A percentile compares a stretch with the other conserved stretches of the same genome.
Conservation (phyloP, 2,329 filamentous ascomycete genomes). For the Epichloe coenophiala region DNA sequence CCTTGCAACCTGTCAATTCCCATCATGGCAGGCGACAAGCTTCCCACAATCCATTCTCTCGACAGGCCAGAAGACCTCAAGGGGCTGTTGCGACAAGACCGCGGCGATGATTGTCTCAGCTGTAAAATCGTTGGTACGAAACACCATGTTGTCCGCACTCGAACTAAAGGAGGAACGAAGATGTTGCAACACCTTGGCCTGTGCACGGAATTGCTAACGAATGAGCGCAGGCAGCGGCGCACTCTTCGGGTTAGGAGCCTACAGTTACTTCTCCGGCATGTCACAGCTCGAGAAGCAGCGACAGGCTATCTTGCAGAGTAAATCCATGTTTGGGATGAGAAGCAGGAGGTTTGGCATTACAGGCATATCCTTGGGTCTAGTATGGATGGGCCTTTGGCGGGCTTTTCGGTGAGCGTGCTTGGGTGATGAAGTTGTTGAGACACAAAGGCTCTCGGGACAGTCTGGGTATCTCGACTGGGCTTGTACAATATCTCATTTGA, state of each 20-base stretch:
- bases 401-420: conserved; percentile 37
- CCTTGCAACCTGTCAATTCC: neutral
- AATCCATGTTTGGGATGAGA: conserved; percentile 58
- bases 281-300: conserved; percentile 55
- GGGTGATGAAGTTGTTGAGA: neutral
- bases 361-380: conserved; percentile 51
- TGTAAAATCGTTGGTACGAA: conserved; percentile 58
- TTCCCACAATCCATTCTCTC: conserved; percentile 37
- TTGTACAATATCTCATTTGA: neutral
- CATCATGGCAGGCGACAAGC: conserved; percentile 24
- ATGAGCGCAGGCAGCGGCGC: conserved; percentile 51
- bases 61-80: conserved; percentile 50
- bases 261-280: conserved; percentile 66
- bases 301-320: conserved; percentile 52
- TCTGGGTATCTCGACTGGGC: neutral
- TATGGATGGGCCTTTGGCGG: conserved; percentile 58
- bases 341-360: conserved; percentile 55
- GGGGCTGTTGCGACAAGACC: conserved; percentile 40
- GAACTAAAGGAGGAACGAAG: neutral
- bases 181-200: neutral
- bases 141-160: neutral
- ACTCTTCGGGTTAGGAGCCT: conserved; percentile 61
- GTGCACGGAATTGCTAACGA: neutral
- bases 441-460: neutral
- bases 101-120: conserved; percentile 52